Conservation (phyloP, 148 eudicot genomes). For the Heliosperma pusillum region DNA sequence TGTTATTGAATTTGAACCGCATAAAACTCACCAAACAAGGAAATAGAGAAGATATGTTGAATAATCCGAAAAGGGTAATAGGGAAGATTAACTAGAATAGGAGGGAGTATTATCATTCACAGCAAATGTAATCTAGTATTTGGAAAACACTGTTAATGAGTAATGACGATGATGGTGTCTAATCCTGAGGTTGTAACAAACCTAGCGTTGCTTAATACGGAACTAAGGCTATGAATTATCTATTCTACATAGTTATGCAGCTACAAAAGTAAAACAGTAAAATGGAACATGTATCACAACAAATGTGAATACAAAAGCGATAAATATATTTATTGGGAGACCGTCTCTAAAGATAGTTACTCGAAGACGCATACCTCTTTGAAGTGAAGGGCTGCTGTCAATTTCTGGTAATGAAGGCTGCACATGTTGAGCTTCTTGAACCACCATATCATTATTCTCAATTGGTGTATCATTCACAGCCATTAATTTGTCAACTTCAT, state of each 20-base stretch:
- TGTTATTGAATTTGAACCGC: no score
- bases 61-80: no score
- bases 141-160: neutral
- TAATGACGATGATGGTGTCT: neutral
- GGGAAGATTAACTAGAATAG: no score
- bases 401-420: slow-evolving; percentile 15
- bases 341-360: neutral
- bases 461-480: neutral
- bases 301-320: neutral
- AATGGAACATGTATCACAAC: neutral
- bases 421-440: no score
- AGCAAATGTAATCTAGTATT: neutral
- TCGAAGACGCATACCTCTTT: slow-evolving; percentile 15
- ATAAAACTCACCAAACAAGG: no score
- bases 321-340: neutral
- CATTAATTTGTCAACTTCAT: neutral
- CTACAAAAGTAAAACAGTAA: neutral
- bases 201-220: neutral
- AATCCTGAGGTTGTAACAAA: slow-evolving; percentile 2
- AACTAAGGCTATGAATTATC: neutral
- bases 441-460: no score
- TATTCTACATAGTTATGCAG: neutral
- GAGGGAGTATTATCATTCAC: neutral
- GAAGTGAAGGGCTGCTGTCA: slow-evolving; percentile 1
- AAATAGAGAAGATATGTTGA: no score